Evolutionary conservation across 1,284 basidiomycete species (phyloP), one percentile per base, ranked within the genome.

Genomic region (Papiliotrema laurentii): DNA sequence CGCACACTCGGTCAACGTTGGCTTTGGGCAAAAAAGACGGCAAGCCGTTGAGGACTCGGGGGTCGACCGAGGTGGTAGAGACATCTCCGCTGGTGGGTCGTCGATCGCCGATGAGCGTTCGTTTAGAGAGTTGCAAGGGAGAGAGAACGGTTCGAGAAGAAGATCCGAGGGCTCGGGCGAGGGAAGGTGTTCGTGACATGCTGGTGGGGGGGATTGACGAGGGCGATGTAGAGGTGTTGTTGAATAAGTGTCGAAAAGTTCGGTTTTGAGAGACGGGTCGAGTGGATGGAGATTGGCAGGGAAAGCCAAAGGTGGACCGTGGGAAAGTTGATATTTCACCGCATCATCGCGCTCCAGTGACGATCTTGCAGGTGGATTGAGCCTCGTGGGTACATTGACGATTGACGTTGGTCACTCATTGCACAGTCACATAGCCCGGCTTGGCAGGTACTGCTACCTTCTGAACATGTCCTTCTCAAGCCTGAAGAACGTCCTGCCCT

Each of bases 1-100:
- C 64, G 37, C 61, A 58, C 25, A 73, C 37, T 25, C 59, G 60
- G 22, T 59, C 60, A 27, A 72, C 60, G 39, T 68, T 61, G 42
- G 53, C 45, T 26, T 61, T 56, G 1, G 57, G 57, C 45, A 72
- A 47, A 50, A 72, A 71, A 1, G 56, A 63, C n/a, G 58, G 45
- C 9, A 68, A 38, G 19, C 68, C 68, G 6, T 56, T 34, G 16
- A 72, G 45, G 25, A 72, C 51, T 35, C 66, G 63, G 9, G 57
- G 53, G 55, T 72, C 66, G 43, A 72, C 58, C n/a, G 61, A 59
- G 16, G 47, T 45, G 9, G 58, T 57, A 34, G 34, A 26, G 18
- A 39, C n/a, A 27, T 9, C 24, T n/a, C 28, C 28, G 14, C 21
- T 26, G 27, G 30, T 43, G 33, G 18, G 46, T 21, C 35, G 48